Evolutionary conservation across 2,329 filamentous ascomycete genomes (phyloP).

Genomic region (Xylogone sp.): DNA sequence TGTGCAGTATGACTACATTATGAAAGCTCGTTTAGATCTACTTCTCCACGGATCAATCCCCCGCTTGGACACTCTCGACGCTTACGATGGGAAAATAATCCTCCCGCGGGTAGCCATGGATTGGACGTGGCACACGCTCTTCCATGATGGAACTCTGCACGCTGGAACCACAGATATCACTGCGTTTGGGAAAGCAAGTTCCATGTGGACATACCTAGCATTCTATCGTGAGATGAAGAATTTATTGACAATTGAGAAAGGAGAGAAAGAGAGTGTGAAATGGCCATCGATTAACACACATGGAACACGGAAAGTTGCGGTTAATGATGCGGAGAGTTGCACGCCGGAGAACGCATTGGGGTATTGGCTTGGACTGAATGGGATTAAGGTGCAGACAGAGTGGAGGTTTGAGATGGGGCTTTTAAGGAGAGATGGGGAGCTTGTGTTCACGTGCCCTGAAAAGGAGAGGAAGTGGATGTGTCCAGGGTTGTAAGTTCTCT

Average conservation of each 20-base stretch:
- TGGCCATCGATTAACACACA: conserved; percentile 16
- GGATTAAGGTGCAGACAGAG: conserved; percentile 16
- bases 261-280: conserved; percentile 11
- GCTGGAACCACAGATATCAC: conserved; percentile 17
- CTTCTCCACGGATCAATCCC: conserved; percentile 1
- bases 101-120: conserved; percentile 16
- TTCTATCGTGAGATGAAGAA: conserved; percentile 13
- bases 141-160: conserved; percentile 15
- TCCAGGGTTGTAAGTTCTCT: conserved; percentile 3
- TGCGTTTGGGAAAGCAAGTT: conserved; percentile 13
- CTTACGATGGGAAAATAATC: conserved; percentile 4
- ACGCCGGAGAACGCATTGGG: conserved; percentile 14
- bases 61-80: background rate
- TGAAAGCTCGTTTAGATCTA: conserved; percentile 1
- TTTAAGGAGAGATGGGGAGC: conserved; percentile 9
- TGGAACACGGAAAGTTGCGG: conserved; percentile 6
- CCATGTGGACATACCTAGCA: conserved; percentile 15
- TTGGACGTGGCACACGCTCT: conserved; percentile 18
- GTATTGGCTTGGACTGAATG: conserved; percentile 16
- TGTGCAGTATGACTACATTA: conserved; percentile 2
- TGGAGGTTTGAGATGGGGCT: conserved; percentile 17
- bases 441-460: conserved; percentile 14
- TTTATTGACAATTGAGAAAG: conserved; percentile 5
- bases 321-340: conserved; percentile 10
- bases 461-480: conserved; percentile 6